phyloP scores from a whole-genome alignment of 176 grass and related monocot genomes.

The Aegilops sharonensis region DNA sequence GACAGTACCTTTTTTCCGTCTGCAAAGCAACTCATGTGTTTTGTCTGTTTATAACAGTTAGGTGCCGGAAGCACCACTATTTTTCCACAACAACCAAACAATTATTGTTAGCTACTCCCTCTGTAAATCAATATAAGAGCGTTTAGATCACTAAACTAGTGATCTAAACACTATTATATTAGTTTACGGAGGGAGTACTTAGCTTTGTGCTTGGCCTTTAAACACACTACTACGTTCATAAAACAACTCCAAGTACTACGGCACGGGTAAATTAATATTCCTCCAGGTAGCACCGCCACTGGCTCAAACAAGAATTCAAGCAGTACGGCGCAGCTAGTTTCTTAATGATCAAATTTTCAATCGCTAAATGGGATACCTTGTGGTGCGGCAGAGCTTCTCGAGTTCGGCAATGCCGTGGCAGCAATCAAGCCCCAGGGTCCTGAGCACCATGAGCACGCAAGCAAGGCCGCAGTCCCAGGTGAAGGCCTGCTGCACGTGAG shows the following conservation, averaged over 20 bases:
- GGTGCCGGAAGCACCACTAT: neutral
- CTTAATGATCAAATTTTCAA: neutral
- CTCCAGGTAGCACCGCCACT: neutral
- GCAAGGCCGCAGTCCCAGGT: conserved; percentile 97
- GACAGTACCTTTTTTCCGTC: neutral
- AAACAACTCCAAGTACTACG: neutral
- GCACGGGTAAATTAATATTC: neutral
- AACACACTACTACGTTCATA: neutral
- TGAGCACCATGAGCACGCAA: conserved; percentile 92
- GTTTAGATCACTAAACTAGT: no score
- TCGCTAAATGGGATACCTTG: conserved; percentile 41
- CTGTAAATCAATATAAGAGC: no score
- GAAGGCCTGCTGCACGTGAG: conserved; percentile 88
- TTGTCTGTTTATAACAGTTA: neutral
- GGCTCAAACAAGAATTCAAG: neutral
- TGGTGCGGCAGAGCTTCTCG: conserved; percentile 82
- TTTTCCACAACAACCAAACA: neutral
- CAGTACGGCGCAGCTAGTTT: neutral
- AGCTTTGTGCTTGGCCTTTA: neutral
- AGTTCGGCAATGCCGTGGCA: conserved; percentile 68
- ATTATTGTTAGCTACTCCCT: neutral
- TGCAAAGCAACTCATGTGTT: neutral
- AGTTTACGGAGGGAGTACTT: no score
- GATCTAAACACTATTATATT: no score
- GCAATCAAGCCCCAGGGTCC: conserved; percentile 67